Evolutionary conservation across 192 early-diverging fungal genomes (phyloP).

Genomic region (Podochytrium sp.): DNA sequence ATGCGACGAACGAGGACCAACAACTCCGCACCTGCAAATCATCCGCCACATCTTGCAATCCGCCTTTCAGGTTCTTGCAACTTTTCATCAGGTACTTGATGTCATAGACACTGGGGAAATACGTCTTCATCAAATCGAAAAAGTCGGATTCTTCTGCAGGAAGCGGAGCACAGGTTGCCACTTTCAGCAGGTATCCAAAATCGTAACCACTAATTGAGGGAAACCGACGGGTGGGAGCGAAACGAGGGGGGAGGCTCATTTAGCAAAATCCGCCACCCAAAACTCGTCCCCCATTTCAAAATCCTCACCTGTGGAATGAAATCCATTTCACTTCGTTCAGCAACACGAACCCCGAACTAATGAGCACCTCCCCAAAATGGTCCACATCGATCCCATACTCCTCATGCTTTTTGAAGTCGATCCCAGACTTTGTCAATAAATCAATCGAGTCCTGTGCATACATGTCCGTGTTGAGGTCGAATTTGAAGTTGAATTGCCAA

Average conservation of each 20-base stretch:
- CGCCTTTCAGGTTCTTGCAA: constrained; percentile 94
- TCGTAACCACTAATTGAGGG: constrained; percentile 89
- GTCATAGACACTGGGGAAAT: constrained; percentile 99
- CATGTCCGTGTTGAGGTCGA: constrained; percentile 92
- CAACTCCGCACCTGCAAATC: constrained; percentile 76
- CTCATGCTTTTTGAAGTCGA: constrained; percentile 96
- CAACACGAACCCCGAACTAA: constrained; percentile 94
- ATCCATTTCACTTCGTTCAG: constrained; percentile 96
- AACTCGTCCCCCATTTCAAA: constrained; percentile 6
- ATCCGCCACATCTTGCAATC: constrained; percentile 97
- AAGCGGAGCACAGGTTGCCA: constrained; percentile 86
- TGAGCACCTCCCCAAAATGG: constrained; percentile 96
- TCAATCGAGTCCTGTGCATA: constrained; percentile 99
- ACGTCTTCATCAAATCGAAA: constrained; percentile 86
- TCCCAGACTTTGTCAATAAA: constrained; percentile 93
- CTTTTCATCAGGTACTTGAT: constrained; percentile 99
- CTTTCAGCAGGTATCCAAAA: constrained; percentile 97
- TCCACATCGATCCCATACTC: constrained; percentile 94
- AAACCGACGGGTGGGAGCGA: neutral
- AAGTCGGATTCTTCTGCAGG: constrained; percentile 95
- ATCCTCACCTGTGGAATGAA: constrained; percentile 88
- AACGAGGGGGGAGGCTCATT: neutral
- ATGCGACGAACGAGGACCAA: constrained; percentile 8
- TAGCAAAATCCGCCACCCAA: too few relatives aligned
- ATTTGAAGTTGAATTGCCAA: constrained; percentile 99